phyloP scores from a whole-genome alignment of 176 grass and related monocot species.

The Lolium multiflorum region DNA sequence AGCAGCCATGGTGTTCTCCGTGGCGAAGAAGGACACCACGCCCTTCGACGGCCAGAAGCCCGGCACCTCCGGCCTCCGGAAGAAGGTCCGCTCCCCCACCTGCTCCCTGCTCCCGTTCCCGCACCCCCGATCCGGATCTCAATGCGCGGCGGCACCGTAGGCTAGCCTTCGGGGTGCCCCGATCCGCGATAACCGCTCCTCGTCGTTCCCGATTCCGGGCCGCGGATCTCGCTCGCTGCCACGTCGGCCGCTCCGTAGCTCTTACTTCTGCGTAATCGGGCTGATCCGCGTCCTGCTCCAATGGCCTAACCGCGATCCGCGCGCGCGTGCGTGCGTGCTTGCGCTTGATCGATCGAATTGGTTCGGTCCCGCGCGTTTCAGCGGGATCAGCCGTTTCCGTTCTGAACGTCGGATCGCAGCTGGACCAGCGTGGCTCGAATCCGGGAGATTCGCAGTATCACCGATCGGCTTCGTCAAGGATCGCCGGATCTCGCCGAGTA shows the following conservation, averaged over 20 bases:
- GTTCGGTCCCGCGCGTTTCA: background rate
- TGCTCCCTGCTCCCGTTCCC: background rate
- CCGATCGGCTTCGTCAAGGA: background rate
- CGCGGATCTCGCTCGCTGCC: constrained; percentile 34
- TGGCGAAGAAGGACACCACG: constrained; percentile 65
- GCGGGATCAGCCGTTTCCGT: background rate
- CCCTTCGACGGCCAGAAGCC: constrained; percentile 98
- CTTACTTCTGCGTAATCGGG: background rate
- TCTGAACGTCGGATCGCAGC: background rate
- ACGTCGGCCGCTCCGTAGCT: background rate
- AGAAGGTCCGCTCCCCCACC: constrained; percentile 63
- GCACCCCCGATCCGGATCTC: constrained; percentile 4
- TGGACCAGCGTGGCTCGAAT: constrained; percentile 4
- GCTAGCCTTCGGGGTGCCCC: background rate
- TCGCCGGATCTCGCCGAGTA: constrained; percentile 33
- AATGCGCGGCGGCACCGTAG: background rate
- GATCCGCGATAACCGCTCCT: constrained; percentile 43
- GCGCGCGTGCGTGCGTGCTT: background rate
- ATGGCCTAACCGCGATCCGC: background rate
- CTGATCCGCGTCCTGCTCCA: constrained; percentile 31
- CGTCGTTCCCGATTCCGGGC: background rate
- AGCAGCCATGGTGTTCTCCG: constrained; percentile 62
- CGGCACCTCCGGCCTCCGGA: constrained; percentile 93
- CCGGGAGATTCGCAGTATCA: background rate
- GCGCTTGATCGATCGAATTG: background rate